Evolutionary conservation across 345 rosid species (phyloP).

Genomic region (Acer yangbiense): DNA sequence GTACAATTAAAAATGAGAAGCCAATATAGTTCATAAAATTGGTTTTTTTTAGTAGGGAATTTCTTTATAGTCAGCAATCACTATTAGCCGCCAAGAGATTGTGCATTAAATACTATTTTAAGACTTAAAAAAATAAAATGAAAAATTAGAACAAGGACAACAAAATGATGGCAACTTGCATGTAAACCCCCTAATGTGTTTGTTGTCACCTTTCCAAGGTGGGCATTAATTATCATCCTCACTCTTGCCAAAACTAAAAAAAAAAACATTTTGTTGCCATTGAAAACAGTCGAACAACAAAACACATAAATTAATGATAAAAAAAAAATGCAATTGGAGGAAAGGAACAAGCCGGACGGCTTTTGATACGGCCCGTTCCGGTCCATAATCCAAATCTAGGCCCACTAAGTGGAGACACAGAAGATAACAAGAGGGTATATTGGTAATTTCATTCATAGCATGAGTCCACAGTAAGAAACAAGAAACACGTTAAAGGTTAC

Average conservation of each 20-base stretch:
- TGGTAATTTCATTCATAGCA: neutral
- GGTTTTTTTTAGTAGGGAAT: neutral
- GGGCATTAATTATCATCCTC: neutral
- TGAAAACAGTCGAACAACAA: neutral
- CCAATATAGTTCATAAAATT: neutral
- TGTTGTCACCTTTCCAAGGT: neutral
- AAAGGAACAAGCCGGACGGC: slow-evolving; percentile 10
- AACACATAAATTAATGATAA: too few species aligned
- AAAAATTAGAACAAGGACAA: neutral
- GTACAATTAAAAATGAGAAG: neutral
- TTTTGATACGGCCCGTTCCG: neutral
- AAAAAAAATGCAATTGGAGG: neutral
- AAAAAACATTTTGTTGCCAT: neutral
- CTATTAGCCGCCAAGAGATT: neutral
- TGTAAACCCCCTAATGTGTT: neutral
- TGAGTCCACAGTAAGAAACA: neutral
- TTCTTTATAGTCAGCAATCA: neutral
- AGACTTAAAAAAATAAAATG: neutral
- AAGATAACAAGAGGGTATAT: neutral
- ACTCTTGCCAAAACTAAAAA: neutral
- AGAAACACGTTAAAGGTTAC: neutral
- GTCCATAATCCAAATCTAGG: neutral
- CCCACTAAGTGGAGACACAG: neutral
- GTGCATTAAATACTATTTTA: neutral
- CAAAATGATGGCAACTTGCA: neutral